Conservation (phyloP, 495 filamentous ascomycete genomes). For the Astrocystis sublimbata region DNA sequence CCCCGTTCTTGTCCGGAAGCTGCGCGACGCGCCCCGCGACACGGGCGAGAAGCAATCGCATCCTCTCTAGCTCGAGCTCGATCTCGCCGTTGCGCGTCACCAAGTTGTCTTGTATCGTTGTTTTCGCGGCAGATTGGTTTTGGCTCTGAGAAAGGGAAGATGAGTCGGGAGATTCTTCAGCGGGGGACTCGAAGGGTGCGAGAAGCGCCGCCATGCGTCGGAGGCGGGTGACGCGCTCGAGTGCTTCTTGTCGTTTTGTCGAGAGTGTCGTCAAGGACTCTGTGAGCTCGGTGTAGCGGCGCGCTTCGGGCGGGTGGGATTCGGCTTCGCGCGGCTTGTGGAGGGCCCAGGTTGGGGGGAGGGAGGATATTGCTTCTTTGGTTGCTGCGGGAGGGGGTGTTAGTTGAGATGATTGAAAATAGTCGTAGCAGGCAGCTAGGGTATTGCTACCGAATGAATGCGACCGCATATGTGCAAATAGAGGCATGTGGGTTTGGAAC, state of each 20-base stretch:
- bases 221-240: conserved; percentile 58
- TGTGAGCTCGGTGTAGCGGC: conserved; percentile 57
- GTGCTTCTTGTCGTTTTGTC: conserved; percentile 51
- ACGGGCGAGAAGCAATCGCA: conserved; percentile 71
- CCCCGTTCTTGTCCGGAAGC: conserved; percentile 25
- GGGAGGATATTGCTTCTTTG: conserved; percentile 40
- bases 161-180: not conserved
- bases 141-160: not conserved
- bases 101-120: conserved; percentile 72
- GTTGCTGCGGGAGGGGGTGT: conserved; percentile 33
- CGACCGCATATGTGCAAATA: too few relatives aligned
- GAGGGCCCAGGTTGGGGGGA: conserved; percentile 44
- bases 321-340: conserved; percentile 32
- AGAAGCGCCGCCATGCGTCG: conserved; percentile 59
- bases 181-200: conserved; percentile 49
- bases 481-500: not conserved
- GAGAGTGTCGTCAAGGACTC: conserved; percentile 53
- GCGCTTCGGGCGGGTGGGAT: conserved; percentile 36
- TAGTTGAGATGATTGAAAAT: not conserved
- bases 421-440: too few relatives aligned
- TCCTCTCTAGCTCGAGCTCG: conserved; percentile 70
- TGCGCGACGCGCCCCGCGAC: conserved; percentile 62
- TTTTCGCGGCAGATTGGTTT: too few relatives aligned
- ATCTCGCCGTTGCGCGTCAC: conserved; percentile 73
- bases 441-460: too few relatives aligned